These are phyloP conservation scores for Bruguiera parviflora DNA, from an alignment of 345 rosid genomes.

Conservation along the genomic window DNA sequence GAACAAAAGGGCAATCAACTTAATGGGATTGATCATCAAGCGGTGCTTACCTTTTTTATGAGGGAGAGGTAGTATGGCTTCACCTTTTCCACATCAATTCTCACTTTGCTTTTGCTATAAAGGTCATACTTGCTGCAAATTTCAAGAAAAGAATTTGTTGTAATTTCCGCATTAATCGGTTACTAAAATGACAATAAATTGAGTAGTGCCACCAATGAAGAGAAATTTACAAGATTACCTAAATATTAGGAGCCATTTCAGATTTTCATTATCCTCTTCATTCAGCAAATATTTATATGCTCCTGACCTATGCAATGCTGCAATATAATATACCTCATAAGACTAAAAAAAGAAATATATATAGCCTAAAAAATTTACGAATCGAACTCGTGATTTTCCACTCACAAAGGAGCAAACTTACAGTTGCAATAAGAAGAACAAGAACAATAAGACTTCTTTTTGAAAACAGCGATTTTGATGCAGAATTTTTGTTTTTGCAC, in stretches of 20 bases:
- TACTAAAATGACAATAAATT: background rate
- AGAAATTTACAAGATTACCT: slow-evolving; percentile 22
- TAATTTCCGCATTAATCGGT: background rate
- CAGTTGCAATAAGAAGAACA: no score
- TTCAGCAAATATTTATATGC: slow-evolving; percentile 49
- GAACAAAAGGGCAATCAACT: no score
- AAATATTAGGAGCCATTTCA: slow-evolving; percentile 50
- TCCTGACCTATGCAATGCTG: slow-evolving; percentile 46
- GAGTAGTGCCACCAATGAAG: background rate
- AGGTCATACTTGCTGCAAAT: slow-evolving; percentile 61
- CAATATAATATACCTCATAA: slow-evolving; percentile 3
- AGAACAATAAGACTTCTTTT: no score
- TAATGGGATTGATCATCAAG: no score
- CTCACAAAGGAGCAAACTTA: no score
- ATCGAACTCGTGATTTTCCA: no score
- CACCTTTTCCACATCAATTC: slow-evolving; percentile 52
- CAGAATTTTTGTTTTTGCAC: background rate
- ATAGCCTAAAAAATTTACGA: no score
- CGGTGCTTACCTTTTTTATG: slow-evolving; percentile 38
- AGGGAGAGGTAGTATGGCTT: slow-evolving; percentile 65
- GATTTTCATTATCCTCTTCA: slow-evolving; percentile 44
- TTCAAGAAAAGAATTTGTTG: background rate
- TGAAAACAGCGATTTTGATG: background rate
- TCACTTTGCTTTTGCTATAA: slow-evolving; percentile 62
- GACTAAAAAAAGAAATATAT: background rate